Evolutionary conservation across 2,329 filamentous ascomycete genomes (phyloP).

Genomic region (Thielaviopsis ethacetica): DNA sequence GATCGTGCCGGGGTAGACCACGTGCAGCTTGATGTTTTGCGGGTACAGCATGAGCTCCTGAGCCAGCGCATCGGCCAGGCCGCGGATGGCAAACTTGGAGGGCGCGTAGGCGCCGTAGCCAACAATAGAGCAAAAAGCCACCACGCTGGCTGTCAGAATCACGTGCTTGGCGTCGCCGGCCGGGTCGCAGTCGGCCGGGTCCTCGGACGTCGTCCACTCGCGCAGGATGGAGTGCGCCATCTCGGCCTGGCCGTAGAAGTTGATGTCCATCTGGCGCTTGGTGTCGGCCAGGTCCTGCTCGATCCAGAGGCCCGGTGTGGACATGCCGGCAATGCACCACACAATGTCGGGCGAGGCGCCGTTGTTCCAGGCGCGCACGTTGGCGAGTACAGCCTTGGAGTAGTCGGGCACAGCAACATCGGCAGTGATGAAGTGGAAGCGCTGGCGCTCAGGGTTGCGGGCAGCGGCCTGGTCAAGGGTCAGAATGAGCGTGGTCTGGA

Average conservation of each 20-base stretch:
- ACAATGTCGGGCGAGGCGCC: conserved; percentile 62
- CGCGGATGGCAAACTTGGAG: conserved; percentile 70
- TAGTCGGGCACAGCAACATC: conserved; percentile 61
- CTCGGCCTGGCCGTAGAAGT: conserved; percentile 77
- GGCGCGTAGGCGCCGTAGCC: conserved; percentile 78
- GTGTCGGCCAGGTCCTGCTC: conserved; percentile 53
- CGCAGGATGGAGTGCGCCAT: conserved; percentile 67
- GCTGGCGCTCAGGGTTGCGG: conserved; percentile 47
- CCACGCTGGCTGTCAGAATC: conserved; percentile 68
- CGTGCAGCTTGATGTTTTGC: conserved; percentile 62
- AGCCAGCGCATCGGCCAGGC: conserved; percentile 64
- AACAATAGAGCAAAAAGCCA: conserved; percentile 58
- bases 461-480: conserved; percentile 41
- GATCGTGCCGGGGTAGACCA: conserved; percentile 75
- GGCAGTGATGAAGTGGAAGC: conserved; percentile 69
- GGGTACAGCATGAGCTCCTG: conserved; percentile 83
- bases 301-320: conserved; percentile 59
- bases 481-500: conserved; percentile 8
- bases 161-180: conserved; percentile 47
- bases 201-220: conserved; percentile 46
- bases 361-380: conserved; percentile 66
- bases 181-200: conserved; percentile 16
- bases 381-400: conserved; percentile 49
- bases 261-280: conserved; percentile 73
- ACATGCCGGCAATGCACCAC: conserved; percentile 73